Conservation (phyloP, 192 early-diverging fungal species). For the Coemansia sp. region DNA sequence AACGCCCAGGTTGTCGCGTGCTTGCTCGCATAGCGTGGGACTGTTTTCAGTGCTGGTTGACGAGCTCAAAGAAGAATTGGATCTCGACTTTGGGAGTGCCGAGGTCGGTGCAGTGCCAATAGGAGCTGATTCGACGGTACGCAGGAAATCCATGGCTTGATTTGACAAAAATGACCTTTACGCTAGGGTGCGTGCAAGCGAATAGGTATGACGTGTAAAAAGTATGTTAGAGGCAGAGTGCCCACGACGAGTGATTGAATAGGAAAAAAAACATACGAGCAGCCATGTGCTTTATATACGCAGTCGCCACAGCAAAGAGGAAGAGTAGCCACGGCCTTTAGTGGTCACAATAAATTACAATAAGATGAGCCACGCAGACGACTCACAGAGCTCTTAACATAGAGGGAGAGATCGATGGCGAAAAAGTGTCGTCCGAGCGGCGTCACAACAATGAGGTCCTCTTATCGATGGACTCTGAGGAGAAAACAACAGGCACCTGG, state of each 20-base stretch:
- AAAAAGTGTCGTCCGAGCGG: conserved; percentile 3
- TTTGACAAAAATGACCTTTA: not conserved
- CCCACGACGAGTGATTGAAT: not conserved
- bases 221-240: not conserved
- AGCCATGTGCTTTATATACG: conserved; percentile 3
- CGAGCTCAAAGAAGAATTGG: conserved; percentile 23
- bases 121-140: not conserved
- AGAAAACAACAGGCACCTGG: not conserved
- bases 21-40: conserved; percentile 35
- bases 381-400: not conserved
- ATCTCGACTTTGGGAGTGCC: conserved; percentile 28
- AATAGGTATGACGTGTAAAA: not conserved
- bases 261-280: not conserved
- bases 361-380: not conserved
- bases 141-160: not conserved
- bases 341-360: not conserved
- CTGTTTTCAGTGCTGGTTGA: conserved; percentile 18
- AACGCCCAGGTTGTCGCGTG: not conserved
- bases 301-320: not conserved
- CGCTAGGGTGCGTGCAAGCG: not conserved
- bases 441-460: not conserved
- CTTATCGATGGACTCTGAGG: conserved; percentile 5
- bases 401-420: not conserved
- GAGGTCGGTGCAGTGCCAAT: not conserved
- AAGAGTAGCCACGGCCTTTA: not conserved